Base-by-base conservation (phyloP, 2,329 filamentous ascomycete species). In the Xylaria sp. region DNA sequence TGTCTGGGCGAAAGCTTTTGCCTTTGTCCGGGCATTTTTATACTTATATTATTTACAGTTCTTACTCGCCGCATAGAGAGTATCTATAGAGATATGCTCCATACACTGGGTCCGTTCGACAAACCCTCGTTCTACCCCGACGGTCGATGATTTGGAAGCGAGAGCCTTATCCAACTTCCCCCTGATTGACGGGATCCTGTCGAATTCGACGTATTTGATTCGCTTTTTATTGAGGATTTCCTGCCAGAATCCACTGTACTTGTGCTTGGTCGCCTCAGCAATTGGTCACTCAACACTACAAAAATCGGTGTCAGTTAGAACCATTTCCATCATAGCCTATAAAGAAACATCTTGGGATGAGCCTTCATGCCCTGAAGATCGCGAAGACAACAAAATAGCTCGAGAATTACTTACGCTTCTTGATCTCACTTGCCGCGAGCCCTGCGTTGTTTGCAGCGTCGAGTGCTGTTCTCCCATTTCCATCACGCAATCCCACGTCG, bases 361-460 rank as follows among this genome's bases (percentile, higher is more conserved):
- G 29, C n/a, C 6, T 33, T 27, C 17, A 33, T 51, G 13, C 17
- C 20, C 49, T 5, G 17, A 33, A 27, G 33, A 5, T 5, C 27
- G n/a, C 49, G 1, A 20, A 20, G n/a, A 7, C 3, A 6, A 51
- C 3, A 20, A 22, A 47, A 31, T 0, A 6, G 25, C 49, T 51
- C 11, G 4, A 31, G 17, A n/a, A 20, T 9, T 31, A 3, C 49
- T 51, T 33, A 51, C 27, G 44, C 15, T 54, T 64, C 55, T 65
- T 72, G 27, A 75, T 71, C 50, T 72, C 68, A 2, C 57, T 51
- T 5, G 65, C 63, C 10, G 65, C 67, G 15, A 75, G 61, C 31
- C 72, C 73, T 6, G 64, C 70, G 49, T 74, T 69, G 47, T 58
- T 70, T 17, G 73, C 67, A 29, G 68, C 71, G 15, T 61, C 51